Base-by-base conservation (phyloP, 2,329 filamentous ascomycete species). In the Penicillium sp. region DNA sequence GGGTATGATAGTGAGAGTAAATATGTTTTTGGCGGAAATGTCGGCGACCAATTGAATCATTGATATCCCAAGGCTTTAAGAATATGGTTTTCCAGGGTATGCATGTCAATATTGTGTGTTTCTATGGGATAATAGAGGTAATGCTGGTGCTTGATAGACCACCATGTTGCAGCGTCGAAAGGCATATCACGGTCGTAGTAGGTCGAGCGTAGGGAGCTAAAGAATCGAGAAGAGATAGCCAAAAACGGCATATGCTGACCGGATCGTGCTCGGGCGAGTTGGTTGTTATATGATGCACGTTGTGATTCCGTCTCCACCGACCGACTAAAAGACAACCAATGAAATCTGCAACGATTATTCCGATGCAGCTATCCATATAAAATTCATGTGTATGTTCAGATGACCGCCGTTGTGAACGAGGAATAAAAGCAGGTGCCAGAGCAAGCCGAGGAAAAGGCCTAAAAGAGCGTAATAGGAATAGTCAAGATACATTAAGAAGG, bases 281-380 rank as follows among this genome's bases (percentile, higher is more conserved):
- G 11, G 93, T 98, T 45, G 97, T 88, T 66, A 97, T 91, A 70
- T 98, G 93, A 72, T 97, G 93, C 13, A 97, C 91, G 70, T 97
- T 97, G 74, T 97, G 93, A 70, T 86, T 96, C 59, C 86, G 84
- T 77, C 97, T 97, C 93, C 93, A 98, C 93, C 93, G 98, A 48
- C 93, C 90, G 46, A 96, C 77, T 13, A 90, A 96, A 22, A 98
- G 78, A 0, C 93, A 93, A 37, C 93, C 93, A 29, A 93, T 78
- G 65, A 89, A 96, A 71, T 96, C 89, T 48, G 92, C 91, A 68
- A 97, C 88, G 63, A 95, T 77, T 69, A 97, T 96, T 49, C 91
- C 93, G 59, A 98, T 91, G 50, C 88, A 80, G 2, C 87, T 89
- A 73, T 98, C 95, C 35, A 85, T 75, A 47, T 88, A 86, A 70